Evolutionary conservation across 1,284 basidiomycete species (phyloP).

Genomic region (Phlebopus sp.): DNA sequence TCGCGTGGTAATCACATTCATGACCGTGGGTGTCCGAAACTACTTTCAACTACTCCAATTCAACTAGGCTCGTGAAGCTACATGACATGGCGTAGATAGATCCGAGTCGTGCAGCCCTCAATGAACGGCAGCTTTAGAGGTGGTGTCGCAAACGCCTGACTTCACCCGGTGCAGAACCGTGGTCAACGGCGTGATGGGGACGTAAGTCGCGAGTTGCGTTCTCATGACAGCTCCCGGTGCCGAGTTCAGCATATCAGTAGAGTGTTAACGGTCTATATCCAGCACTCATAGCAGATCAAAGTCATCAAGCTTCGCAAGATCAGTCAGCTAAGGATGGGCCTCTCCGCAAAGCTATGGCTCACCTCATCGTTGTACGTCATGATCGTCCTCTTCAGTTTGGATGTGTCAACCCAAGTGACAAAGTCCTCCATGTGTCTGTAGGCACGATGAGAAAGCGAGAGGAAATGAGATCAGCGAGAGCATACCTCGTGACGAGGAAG

Average conservation of each 20-base stretch:
- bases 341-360: constrained; percentile 15
- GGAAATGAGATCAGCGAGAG: constrained; percentile 3
- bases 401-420: constrained; percentile 99
- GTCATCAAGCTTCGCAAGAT: constrained; percentile 71
- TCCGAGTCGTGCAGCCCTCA: no score
- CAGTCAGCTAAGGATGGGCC: constrained; percentile 12
- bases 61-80: not conserved
- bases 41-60: not conserved
- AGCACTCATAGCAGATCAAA: constrained; percentile 73
- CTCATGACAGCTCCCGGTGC: not conserved
- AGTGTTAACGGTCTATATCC: not conserved
- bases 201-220: not conserved
- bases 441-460: constrained; percentile 8
- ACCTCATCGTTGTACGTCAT: constrained; percentile 98
- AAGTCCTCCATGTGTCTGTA: constrained; percentile 96
- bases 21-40: constrained; percentile 4
- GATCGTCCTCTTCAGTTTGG: constrained; percentile 93
- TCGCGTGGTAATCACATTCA: constrained; percentile 24
- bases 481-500: constrained; percentile 86
- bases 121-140: no score
- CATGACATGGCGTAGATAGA: not conserved
- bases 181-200: not conserved
- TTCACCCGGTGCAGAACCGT: no score
- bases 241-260: not conserved
- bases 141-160: no score